Conservation (phyloP, 495 filamentous ascomycete genomes). For the Penicillium simplicissimum region DNA sequence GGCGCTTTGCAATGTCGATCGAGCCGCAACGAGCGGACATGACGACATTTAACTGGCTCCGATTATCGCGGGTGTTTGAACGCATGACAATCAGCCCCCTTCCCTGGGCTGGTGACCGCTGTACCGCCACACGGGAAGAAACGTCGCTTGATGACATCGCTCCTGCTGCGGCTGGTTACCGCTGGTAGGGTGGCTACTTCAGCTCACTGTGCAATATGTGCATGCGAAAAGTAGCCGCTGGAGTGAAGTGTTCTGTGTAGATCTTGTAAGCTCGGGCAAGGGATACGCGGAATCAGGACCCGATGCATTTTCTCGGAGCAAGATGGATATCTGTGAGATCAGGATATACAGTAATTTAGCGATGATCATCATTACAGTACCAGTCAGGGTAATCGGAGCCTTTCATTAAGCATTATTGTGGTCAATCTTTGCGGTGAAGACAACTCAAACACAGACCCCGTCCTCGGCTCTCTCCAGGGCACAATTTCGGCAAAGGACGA, state of each 20-base stretch:
- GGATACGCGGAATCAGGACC: constrained; percentile 5
- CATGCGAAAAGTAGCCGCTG: not conserved
- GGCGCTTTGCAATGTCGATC: constrained; percentile 44
- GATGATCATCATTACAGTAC: not conserved
- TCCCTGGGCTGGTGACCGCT: not conserved
- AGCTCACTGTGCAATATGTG: not conserved
- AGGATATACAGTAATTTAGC: not conserved
- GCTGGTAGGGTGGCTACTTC: not conserved
- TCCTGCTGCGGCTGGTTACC: not conserved
- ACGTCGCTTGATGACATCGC: constrained; percentile 6
- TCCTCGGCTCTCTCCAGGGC: not conserved
- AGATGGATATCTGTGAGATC: not conserved
- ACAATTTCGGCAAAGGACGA: constrained; percentile 3
- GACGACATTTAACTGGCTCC: constrained; percentile 26
- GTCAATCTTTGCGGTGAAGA: not conserved
- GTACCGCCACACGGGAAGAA: constrained; percentile 4
- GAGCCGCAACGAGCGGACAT: constrained; percentile 32
- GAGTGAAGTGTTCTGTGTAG: not conserved
- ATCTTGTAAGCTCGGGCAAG: not conserved
- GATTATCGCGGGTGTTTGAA: constrained; percentile 7
- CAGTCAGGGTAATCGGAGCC: not conserved
- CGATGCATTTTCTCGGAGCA: not conserved
- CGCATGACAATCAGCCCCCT: not conserved
- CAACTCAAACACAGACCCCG: too few relatives aligned
- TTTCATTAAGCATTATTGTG: not conserved